Evolutionary conservation across 1,284 basidiomycete genomes (phyloP).

Genomic region (Moesziomyces antarcticus): DNA sequence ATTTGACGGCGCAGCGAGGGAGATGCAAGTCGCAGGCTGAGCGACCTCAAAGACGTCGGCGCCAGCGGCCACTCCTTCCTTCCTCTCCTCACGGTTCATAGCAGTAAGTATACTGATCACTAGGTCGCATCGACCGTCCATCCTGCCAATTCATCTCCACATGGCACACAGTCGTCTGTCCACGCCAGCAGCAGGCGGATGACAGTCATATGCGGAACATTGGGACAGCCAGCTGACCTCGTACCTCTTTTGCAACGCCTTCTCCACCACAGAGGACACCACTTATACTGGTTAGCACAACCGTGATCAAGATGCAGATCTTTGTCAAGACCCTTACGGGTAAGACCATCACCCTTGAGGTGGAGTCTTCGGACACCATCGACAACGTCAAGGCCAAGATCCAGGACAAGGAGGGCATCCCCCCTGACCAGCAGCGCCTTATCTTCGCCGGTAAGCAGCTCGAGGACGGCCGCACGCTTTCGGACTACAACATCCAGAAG

Average conservation of each 20-base stretch:
- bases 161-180: background rate
- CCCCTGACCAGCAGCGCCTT: constrained; percentile 94
- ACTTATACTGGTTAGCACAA: constrained; percentile 63
- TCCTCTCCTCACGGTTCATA: constrained; percentile 44
- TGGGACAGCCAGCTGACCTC: constrained; percentile 11
- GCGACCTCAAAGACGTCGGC: constrained; percentile 3
- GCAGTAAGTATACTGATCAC: constrained; percentile 42
- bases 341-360: constrained; percentile 69
- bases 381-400: constrained; percentile 70
- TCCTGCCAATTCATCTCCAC: background rate
- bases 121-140: constrained; percentile 2
- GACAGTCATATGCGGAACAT: background rate
- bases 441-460: constrained; percentile 99
- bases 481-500: constrained; percentile 84
- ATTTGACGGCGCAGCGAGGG: constrained; percentile 19
- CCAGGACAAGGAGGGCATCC: constrained; percentile 77
- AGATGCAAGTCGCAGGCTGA: background rate
- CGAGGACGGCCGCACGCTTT: constrained; percentile 70
- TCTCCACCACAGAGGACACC: constrained; percentile 50
- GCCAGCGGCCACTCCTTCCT: constrained; percentile 21
- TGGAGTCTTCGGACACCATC: constrained; percentile 69
- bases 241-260: background rate
- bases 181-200: background rate
- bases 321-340: constrained; percentile 68
- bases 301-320: constrained; percentile 61